Base-by-base conservation (phyloP, 768 basidiomycete genomes). In the Paxillus rubicundulus region DNA sequence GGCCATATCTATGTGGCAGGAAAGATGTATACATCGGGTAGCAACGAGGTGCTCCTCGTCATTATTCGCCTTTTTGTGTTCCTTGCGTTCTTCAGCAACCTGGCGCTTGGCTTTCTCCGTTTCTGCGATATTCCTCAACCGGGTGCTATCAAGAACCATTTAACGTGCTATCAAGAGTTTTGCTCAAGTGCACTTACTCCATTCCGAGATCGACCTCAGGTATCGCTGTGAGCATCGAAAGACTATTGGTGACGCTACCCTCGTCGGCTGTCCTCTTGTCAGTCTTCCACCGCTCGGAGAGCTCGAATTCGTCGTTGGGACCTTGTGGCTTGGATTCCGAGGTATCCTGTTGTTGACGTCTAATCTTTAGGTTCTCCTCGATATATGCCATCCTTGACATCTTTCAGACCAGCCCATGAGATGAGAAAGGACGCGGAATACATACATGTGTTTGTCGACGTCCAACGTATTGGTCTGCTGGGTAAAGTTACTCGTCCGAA, bases 191-290 rank as follows among this genome's bases (percentile, higher is more conserved):
- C 6, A 85, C 92, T 61, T 61, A 98, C 95, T 99, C 94, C 88
- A 98, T 97, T 50, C 97, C 97, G 4, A 99, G 78, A 70, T 99
- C 96, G 9, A 98, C 93, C 66, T 98, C 97, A 0, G 96, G 97
- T 61, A 99, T 98, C 33, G 92, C 93, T 14, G 95, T 98, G 49
- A 99, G 77, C 97, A 98, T 99, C 4, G 91, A 85, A 69, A 96
- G 64, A 60, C 90, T 93, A 57, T 92, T 93, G 12, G 93, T 92
- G 21, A 98, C 93, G 63, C 82, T 97, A 8, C 96, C 97, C 55
- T 95, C 95, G 54, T 97, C 91, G 3, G 80, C 76, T 13, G 71
- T 66, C 54, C 59, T 77, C 62, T 80, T 82, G 43, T 79, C 80
- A 5, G 74, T 69, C 63, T 80, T 86, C 78, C 82, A 86, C 28